These are phyloP conservation scores for Nemania diffusa DNA, from an alignment of 2,329 filamentous ascomycete genomes.

Conservation along the genomic window DNA sequence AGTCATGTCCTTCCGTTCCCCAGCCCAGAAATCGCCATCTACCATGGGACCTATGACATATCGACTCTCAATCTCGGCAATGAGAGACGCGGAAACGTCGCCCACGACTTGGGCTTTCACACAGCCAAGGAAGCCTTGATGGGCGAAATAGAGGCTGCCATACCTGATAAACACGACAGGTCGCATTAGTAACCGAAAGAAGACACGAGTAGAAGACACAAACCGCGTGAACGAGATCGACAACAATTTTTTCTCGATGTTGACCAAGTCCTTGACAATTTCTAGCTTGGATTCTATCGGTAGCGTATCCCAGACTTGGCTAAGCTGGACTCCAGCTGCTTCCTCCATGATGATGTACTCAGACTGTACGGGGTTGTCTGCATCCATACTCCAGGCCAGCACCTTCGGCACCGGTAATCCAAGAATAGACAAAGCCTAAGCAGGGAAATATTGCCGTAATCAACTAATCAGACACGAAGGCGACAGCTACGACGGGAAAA, in stretches of 20 bases:
- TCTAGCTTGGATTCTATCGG: not conserved
- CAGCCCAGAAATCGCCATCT: slow-evolving; percentile 11
- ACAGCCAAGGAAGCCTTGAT: slow-evolving; percentile 10
- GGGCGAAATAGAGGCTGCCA: slow-evolving; percentile 21
- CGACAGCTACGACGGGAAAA: not conserved
- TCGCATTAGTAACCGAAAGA: not conserved
- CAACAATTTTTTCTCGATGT: slow-evolving; percentile 11
- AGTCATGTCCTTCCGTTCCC: slow-evolving; percentile 7
- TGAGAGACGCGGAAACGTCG: not conserved
- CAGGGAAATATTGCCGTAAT: not conserved
- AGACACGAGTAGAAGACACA: slow-evolving; percentile 2
- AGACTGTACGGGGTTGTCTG: slow-evolving; percentile 18
- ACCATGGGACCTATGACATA: slow-evolving; percentile 17
- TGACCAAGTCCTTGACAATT: slow-evolving; percentile 12
- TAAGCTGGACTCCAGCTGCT: slow-evolving; percentile 12
- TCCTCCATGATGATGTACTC: slow-evolving; percentile 25
- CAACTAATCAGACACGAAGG: not conserved
- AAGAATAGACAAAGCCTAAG: slow-evolving; percentile 15
- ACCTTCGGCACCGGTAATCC: slow-evolving; percentile 19
- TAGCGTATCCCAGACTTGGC: slow-evolving; percentile 16
- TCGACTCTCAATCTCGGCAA: slow-evolving; percentile 11
- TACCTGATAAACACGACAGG: not conserved
- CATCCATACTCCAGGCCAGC: slow-evolving; percentile 18
- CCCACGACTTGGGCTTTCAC: slow-evolving; percentile 2
- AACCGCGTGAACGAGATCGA: slow-evolving; percentile 16